A percentile compares a stretch with the other conserved stretches of the same genome.
Evolutionary conservation across 129 eudicot species (phyloP).

Genomic region (Helianthus tuberosus): DNA sequence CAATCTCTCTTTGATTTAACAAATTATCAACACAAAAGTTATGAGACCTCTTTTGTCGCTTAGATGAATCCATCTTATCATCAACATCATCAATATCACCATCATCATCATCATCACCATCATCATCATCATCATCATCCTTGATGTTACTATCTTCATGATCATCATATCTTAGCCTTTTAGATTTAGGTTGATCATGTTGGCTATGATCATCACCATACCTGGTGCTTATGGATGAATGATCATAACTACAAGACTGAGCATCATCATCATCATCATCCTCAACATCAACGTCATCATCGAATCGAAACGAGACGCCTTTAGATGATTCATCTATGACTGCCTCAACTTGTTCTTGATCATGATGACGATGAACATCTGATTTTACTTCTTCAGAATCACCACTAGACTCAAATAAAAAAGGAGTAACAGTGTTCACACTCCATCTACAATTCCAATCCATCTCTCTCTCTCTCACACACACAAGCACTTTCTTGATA

Average conservation of each 20-base stretch:
- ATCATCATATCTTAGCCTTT: slow-evolving; percentile 12
- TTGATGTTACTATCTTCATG: slow-evolving; percentile 17
- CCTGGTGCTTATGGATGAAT: slow-evolving; percentile 21
- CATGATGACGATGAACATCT: not conserved
- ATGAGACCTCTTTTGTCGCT: slow-evolving; percentile 19
- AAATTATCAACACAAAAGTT: slow-evolving; percentile 32
- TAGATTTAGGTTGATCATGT: slow-evolving; percentile 9
- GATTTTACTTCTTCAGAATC: slow-evolving; percentile 38
- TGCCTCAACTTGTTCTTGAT: slow-evolving; percentile 4
- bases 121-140: slow-evolving; percentile 11
- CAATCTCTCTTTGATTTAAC: slow-evolving; percentile 39
- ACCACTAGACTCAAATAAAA: slow-evolving; percentile 35
- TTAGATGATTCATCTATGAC: slow-evolving; percentile 10
- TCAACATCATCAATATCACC: slow-evolving; percentile 15
- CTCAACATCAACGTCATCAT: slow-evolving; percentile 8
- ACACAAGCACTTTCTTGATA: not conserved
- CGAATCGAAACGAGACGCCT: slow-evolving; percentile 8
- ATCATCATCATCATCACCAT: slow-evolving; percentile 12
- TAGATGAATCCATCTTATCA: slow-evolving; percentile 24
- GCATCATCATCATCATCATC: slow-evolving; percentile 34
- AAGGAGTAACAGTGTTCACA: slow-evolving; percentile 27
- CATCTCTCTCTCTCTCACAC: slow-evolving; percentile 19
- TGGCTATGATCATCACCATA: slow-evolving; percentile 10
- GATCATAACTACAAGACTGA: slow-evolving; percentile 42
- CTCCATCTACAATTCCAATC: slow-evolving; percentile 38